These are phyloP conservation scores for Picea abies DNA, from an alignment of 83 land plant species.

Conservation along the genomic window DNA sequence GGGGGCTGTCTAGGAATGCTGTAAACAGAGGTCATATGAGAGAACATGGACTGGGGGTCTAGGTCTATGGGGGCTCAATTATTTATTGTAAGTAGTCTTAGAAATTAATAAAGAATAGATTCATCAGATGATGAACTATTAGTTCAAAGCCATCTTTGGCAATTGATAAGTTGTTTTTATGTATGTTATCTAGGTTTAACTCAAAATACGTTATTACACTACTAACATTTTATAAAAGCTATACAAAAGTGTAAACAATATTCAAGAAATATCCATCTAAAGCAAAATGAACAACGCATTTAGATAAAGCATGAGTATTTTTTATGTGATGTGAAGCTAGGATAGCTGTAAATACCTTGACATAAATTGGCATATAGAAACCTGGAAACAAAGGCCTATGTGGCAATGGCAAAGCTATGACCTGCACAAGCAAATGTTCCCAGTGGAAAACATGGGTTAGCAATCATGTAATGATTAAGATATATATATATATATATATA, in stretches of 20 bases:
- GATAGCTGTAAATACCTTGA: constrained; percentile 60
- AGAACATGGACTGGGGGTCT: no score
- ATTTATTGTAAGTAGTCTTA: no score
- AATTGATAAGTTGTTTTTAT: no score
- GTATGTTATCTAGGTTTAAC: no score
- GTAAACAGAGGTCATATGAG: no score
- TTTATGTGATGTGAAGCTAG: neutral
- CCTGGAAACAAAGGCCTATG: constrained; percentile 97
- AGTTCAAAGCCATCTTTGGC: no score
- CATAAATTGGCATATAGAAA: constrained; percentile 87
- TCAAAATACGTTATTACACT: neutral
- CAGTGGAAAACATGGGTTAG: neutral
- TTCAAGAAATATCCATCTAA: neutral
- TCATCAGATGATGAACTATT: no score
- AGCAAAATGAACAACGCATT: neutral
- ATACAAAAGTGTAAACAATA: neutral
- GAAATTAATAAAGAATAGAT: no score
- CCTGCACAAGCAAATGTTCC: constrained; percentile 44
- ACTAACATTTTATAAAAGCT: neutral
- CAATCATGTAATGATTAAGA: no score
- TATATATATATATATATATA: neutral
- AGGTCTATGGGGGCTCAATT: no score
- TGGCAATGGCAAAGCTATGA: constrained; percentile 85
- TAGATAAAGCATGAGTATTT: neutral
- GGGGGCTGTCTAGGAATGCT: no score